Percentiles rank a stretch among this genome's conserved stretches.
Evolutionary conservation across 805 yeast species (phyloP).

Genomic region (Candida incommunis): DNA sequence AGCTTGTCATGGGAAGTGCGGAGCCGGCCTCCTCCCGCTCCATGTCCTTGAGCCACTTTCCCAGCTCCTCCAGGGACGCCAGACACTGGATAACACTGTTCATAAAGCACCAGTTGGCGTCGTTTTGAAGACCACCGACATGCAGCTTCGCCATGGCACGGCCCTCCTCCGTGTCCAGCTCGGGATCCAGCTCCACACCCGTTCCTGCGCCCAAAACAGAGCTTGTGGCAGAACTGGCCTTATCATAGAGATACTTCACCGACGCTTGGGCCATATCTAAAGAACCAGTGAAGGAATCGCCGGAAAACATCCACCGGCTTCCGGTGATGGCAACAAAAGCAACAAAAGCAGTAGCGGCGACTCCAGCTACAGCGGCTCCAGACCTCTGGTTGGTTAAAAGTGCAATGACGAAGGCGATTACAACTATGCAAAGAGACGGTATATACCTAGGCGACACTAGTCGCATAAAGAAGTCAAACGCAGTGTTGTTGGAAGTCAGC

Average conservation of each 20-base stretch:
- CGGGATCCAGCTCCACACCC: not conserved
- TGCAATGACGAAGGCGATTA: not conserved
- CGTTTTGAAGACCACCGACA: conserved; percentile 77
- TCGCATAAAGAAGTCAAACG: too few species aligned
- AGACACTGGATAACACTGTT: conserved; percentile 76
- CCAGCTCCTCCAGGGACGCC: conserved; percentile 55
- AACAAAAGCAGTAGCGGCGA: not conserved
- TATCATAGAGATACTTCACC: conserved; percentile 16
- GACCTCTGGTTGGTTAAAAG: too few species aligned
- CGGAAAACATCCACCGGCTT: conserved; percentile 14
- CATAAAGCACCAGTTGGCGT: conserved; percentile 92
- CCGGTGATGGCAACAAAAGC: not conserved
- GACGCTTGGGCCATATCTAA: conserved; percentile 20
- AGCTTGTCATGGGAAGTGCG: conserved; percentile 2
- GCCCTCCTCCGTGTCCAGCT: conserved; percentile 9
- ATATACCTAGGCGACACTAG: too few species aligned
- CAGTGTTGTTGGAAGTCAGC: too few species aligned
- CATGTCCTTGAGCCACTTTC: conserved; percentile 38
- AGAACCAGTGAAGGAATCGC: conserved; percentile 20
- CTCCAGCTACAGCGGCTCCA: too few species aligned
- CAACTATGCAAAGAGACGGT: too few species aligned
- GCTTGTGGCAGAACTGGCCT: conserved; percentile 14
- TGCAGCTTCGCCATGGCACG: conserved; percentile 17
- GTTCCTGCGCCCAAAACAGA: not conserved
- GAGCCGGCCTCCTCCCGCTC: conserved; percentile 12